Evolutionary conservation across 1,284 basidiomycete species (phyloP), one percentile per base, ranked within the genome.

Genomic region (Schizophyllum amplum): DNA sequence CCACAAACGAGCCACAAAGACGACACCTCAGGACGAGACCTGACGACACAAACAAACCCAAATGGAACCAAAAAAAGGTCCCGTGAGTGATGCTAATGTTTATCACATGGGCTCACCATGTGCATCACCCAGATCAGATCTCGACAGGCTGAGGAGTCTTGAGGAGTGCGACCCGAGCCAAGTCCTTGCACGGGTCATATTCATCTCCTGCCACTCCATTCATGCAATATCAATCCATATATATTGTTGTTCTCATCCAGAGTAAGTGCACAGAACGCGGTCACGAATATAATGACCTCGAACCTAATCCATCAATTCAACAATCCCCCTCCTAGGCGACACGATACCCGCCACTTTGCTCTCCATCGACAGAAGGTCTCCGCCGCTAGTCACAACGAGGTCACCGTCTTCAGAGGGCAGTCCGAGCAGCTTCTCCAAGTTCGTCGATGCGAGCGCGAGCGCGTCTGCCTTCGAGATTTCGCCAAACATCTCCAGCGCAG

Each of bases 371-470:
- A 63, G 59, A 7, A 63, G 22, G 46, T 59, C 57, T 3, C 59
- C 60, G 21, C 60, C 59, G 1, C 42, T 17, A 0, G 60, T 61
- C 33, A 59, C 60, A 9, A 54, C 60, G 47, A 60, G 55, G 22
- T 63, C 60, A 13, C 26, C 20, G 22, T 52, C 24, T 13, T 21
- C 22, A 3, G 42, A 15, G n/a, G 51, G 42, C n/a, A 42, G 46
- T 21, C 25, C 55, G 25, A 62, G 56, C 13, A 17, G 62, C 54
- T 48, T 58, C 57, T 64, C 63, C 17, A 64, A 20, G 50, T 62
- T 64, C 23, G 57, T 69, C 49, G 82, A 81, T 11, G 81, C 83
- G 33, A 89, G 71, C 2, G 79, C 78, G 51, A 90, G 66, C 0
- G 84, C 83, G 9, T 83, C 70, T 4, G 73, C 67, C 61, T 78